Evolutionary conservation across 1,284 basidiomycete genomes (phyloP), one percentile per base, ranked within the genome.

Genomic region (Porodaedalea pini): DNA sequence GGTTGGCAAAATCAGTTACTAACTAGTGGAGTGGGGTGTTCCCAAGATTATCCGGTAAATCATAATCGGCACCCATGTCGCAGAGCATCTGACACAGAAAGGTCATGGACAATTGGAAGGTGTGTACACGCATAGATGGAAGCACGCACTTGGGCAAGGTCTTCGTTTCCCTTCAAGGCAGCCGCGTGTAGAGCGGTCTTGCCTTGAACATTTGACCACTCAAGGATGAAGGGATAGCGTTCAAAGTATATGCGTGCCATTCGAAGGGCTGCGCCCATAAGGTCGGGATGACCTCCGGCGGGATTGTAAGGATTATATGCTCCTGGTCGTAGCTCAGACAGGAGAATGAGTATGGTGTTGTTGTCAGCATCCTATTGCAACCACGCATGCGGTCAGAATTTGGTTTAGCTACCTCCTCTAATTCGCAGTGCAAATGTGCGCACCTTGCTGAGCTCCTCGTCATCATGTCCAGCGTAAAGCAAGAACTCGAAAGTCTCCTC

Each of bases 1-100:
- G 34, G 44, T 50, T 41, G 7, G 25, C 21, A 47, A 56, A 56
- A 32, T 50, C 62, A 45, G 47, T 53, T 29, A 77, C 88, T 72
- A 68, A 94, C 91, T 94, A 94, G 70, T 98, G 95, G 53, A 98
- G 73, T 13, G 95, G 87, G 0, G 93, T 92, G 67, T 97, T 96
- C 31, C 95, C 95, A 70, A 90, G 84, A 57, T 92, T 82, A 73
- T 98, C 94, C 7, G 92, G 79, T 52, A 96, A 73, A 71, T 96
- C 88, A 58, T 89, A 78, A 70, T 97, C 93, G 13, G 94, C 93
- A 2, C 87, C 92, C 17, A 92, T 72, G 69, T 95, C 92, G 67
- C 90, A 89, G 40, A 98, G 76, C 81, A 94, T 90, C 88, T 94
- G 66, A 59, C 51, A 56, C 51, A 37, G 36, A 63, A 52, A 23